These are phyloP conservation scores for Beauveria australis DNA, from an alignment of 2,329 filamentous ascomycete species.

Conservation along the genomic window DNA sequence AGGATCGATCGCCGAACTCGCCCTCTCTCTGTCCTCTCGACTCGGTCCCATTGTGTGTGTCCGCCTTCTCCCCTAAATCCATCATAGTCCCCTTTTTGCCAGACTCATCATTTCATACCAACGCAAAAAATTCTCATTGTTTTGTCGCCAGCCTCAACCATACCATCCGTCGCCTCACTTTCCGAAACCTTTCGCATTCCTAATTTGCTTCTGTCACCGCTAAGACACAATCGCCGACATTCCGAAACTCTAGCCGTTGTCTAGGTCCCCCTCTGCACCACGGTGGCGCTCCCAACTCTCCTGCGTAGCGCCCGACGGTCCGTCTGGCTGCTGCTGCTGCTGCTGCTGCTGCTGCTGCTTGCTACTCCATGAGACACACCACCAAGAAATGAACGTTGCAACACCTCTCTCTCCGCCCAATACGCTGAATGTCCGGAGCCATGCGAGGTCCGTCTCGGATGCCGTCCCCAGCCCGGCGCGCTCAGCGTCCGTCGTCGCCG, in stretches of 20 bases:
- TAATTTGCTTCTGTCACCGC: background rate
- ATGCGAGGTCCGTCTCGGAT: conserved; percentile 7
- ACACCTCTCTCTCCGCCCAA: background rate
- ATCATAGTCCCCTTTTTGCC: background rate
- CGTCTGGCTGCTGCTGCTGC: background rate
- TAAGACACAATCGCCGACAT: conserved; percentile 4
- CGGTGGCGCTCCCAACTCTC: conserved; percentile 4
- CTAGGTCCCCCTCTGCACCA: conserved; percentile 2
- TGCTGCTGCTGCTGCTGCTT: too few species aligned
- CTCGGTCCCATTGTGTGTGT: background rate
- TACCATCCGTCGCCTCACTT: background rate
- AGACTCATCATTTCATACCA: background rate
- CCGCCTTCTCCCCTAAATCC: conserved; percentile 2
- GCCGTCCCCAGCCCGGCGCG: background rate
- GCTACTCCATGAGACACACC: conserved; percentile 8
- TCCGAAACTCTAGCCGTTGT: background rate
- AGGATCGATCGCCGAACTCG: too few species aligned
- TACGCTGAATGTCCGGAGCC: background rate
- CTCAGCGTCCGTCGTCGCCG: background rate
- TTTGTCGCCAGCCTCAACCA: background rate
- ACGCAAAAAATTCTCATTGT: background rate
- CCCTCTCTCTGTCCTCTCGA: background rate
- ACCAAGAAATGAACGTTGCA: conserved; percentile 5
- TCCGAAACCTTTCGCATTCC: background rate
- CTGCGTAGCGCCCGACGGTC: conserved; percentile 4